Base-by-base conservation (phyloP, 179 eudicot species). In the Patellifolia procumbens region DNA sequence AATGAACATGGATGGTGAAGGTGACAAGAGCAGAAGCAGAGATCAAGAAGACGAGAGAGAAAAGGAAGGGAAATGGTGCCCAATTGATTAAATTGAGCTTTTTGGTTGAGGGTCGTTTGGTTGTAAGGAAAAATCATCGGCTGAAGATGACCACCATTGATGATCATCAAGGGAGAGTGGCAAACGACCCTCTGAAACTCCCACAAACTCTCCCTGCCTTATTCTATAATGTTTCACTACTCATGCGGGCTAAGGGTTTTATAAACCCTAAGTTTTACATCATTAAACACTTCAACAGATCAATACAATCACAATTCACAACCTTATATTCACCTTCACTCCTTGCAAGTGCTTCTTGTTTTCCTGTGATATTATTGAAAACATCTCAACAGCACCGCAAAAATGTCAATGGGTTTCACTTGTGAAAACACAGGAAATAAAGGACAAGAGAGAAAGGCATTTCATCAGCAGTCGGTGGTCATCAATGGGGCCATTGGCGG, bases 131-230 rank as follows among this genome's bases (percentile, higher is more conserved):
- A 68, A 68, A 68, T 68, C 72, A 68, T 29, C 9, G 72, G 72
- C 72, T 39, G 0, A 42, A 37, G 69, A 22, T 39, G 51, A 37
- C 12, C 22, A 10, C 8, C 0, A 42, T 0, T 15, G 5, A 0
- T 4, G 43, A 15, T 64, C 68, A 20, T 53, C 13, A 4, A 42
- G 37, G 24, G 56, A 46, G 22, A 46, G 58, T 26, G 72, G 72
- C 72, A 68, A 68, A 68, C 56, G 39, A 15, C 26, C 56, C 58
- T 16, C 55, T 4, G 39, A 46, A 68, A 68, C 72, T 68, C 72
- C 72, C 58, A 68, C 20, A 13, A 65, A 70, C 64, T 75, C 74
- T 61, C 67, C 76, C 43, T 37, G 56, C 72, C 76, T 61, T 79
- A 80, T 70, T 80, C 79, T 45, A 10, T 32, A 2, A n/a, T 19